A percentile compares a stretch with the other conserved stretches of the same genome.
phyloP scores from a whole-genome alignment of 75 land plant species.

The Pinus albicaulis region DNA sequence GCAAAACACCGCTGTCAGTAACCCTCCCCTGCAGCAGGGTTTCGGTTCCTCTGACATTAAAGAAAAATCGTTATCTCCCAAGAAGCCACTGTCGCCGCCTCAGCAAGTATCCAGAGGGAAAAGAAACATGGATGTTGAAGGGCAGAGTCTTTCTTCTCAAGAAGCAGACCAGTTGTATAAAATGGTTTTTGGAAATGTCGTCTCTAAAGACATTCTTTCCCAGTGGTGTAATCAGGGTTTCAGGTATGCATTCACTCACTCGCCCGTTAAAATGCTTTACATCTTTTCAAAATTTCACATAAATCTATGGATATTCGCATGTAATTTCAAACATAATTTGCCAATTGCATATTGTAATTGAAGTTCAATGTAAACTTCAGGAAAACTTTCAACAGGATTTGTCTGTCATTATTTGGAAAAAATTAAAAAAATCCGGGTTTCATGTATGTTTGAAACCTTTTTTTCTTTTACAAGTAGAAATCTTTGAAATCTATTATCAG shows the following conservation, averaged over 20 bases:
- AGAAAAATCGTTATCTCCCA: background rate
- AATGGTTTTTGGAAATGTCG: slow-evolving; percentile 74
- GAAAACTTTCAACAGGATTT: too few species aligned
- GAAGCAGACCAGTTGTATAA: slow-evolving; percentile 64
- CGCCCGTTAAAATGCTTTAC: too few species aligned
- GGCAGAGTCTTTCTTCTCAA: slow-evolving; percentile 38
- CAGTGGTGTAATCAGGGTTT: slow-evolving; percentile 99
- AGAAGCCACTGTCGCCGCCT: background rate
- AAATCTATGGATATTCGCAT: too few species aligned
- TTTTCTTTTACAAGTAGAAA: too few species aligned
- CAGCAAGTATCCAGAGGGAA: slow-evolving; percentile 8
- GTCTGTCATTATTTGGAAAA: too few species aligned
- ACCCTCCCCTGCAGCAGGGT: background rate
- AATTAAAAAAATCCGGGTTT: too few species aligned
- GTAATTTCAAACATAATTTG: too few species aligned
- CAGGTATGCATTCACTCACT: slow-evolving; percentile 37
- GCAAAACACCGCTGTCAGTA: background rate
- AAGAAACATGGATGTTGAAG: slow-evolving; percentile 19
- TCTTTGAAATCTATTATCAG: too few species aligned
- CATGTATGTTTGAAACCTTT: too few species aligned
- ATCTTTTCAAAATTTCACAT: too few species aligned
- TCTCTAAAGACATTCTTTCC: slow-evolving; percentile 69
- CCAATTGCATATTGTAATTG: too few species aligned
- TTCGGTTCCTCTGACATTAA: background rate
- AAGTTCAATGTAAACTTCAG: too few species aligned